Percentiles rank a stretch among this genome's conserved stretches.
Conservation (phyloP, 2,329 filamentous ascomycete genomes). For the Aquanectria penicillioides region DNA sequence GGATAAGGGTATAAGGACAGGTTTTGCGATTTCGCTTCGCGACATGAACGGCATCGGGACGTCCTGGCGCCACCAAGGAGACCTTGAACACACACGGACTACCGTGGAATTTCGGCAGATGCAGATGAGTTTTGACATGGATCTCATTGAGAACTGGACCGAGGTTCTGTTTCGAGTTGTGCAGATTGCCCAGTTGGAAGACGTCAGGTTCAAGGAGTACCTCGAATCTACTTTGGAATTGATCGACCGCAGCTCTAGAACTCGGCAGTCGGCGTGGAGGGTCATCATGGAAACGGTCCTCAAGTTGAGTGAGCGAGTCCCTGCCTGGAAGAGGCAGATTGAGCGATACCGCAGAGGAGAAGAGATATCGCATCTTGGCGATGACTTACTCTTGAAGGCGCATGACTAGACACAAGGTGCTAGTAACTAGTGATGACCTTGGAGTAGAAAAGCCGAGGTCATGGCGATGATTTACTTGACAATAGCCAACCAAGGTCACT, state of each 20-base stretch:
- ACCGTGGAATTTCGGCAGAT: conserved; percentile 41
- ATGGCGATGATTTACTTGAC: no score
- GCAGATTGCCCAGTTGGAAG: conserved; percentile 20
- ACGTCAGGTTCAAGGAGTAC: not conserved
- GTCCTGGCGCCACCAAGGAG: rapidly evolving
- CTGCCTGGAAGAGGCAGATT: conserved; percentile 35
- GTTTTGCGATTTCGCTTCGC: conserved; percentile 15
- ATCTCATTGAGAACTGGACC: conserved; percentile 34
- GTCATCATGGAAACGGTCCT: conserved; percentile 21
- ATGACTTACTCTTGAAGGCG: conserved; percentile 7
- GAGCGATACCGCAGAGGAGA: conserved; percentile 16
- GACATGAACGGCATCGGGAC: not conserved
- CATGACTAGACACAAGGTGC: not conserved
- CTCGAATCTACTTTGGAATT: not conserved
- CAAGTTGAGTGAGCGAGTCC: conserved; percentile 24
- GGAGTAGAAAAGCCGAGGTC: no score
- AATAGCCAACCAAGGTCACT: no score
- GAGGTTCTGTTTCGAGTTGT: conserved; percentile 30
- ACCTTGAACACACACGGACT: conserved; percentile 20
- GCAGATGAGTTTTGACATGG: conserved; percentile 39
- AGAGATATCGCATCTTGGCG: conserved; percentile 25
- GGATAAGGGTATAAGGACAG: not conserved
- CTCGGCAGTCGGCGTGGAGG: conserved; percentile 14
- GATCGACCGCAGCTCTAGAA: not conserved
- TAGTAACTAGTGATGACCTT: no score